Conservation (phyloP, 2,329 filamentous ascomycete genomes). For the Xylaria sp. region DNA sequence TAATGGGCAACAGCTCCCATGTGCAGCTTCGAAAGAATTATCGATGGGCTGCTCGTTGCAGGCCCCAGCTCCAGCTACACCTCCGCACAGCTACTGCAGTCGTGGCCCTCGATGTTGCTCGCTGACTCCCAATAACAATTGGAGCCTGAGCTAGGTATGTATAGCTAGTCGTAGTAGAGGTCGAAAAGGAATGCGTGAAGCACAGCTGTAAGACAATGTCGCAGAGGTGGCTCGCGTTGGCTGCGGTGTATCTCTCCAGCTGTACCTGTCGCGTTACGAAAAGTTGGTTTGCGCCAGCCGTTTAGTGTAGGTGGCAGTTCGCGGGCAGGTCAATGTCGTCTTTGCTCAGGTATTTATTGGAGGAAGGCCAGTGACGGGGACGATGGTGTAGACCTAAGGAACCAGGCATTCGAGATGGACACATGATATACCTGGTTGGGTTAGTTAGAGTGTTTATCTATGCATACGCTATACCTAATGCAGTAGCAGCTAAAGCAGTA, state of each 20-base stretch:
- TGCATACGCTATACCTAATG: not conserved
- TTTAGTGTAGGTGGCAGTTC: not conserved
- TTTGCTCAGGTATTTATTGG: not conserved
- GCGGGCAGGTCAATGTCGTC: not conserved
- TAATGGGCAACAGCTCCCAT: constrained; percentile 1
- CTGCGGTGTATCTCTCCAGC: not conserved
- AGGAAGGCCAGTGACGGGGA: not conserved
- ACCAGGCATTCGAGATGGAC: not conserved
- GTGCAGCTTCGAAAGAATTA: not conserved
- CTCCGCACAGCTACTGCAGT: not conserved
- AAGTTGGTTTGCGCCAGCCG: not conserved
- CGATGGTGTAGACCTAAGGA: no score
- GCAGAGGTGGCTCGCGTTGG: constrained; percentile 15
- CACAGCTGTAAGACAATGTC: constrained; percentile 12
- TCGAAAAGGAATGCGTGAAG: not conserved
- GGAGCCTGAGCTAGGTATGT: not conserved
- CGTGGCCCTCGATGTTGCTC: not conserved
- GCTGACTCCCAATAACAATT: not conserved
- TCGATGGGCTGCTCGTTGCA: not conserved
- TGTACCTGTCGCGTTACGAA: not conserved
- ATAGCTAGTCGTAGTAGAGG: not conserved
- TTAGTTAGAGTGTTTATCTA: not conserved
- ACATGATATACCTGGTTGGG: not conserved
- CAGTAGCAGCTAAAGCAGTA: not conserved
- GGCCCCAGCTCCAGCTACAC: not conserved